A percentile compares a stretch with the other conserved stretches of the same genome.
These are phyloP conservation scores for Epicoccum sorghinum DNA, from an alignment of 2,329 filamentous ascomycete species.

Conservation along the genomic window DNA sequence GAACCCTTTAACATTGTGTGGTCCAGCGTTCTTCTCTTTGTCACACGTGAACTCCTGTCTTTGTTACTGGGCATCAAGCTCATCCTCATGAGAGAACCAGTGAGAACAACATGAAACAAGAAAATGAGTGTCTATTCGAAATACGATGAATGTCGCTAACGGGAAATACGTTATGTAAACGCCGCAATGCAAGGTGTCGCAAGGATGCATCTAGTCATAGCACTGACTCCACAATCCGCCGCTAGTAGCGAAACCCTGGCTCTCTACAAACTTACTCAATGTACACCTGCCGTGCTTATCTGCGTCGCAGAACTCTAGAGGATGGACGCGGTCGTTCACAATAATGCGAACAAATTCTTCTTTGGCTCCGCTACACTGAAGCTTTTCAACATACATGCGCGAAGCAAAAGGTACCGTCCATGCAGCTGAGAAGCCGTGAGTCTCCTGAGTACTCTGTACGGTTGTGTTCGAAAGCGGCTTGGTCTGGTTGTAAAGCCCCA, in stretches of 20 bases:
- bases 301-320: conserved; percentile 70
- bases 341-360: conserved; percentile 80
- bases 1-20: too few species aligned
- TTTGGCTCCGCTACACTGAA: conserved; percentile 65
- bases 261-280: conserved; percentile 73
- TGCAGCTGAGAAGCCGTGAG: conserved; percentile 73
- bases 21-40: too few species aligned
- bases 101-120: neutral
- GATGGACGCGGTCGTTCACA: conserved; percentile 82
- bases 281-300: conserved; percentile 75
- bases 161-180: neutral
- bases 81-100: neutral
- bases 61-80: too few species aligned
- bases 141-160: neutral
- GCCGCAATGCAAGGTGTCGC: neutral
- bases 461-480: conserved; percentile 53
- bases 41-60: too few species aligned
- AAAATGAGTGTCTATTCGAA: neutral
- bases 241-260: conserved; percentile 72
- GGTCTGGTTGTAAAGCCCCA: conserved; percentile 78
- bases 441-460: conserved; percentile 58
- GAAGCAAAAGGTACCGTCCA: conserved; percentile 85
- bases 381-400: conserved; percentile 86
- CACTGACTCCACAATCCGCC: conserved; percentile 79
- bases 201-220: conserved; percentile 21